Evolutionary conservation across 2,329 filamentous ascomycete genomes (phyloP), one percentile per base, ranked within the genome.

Genomic region (Drechslerella coelobrocha): DNA sequence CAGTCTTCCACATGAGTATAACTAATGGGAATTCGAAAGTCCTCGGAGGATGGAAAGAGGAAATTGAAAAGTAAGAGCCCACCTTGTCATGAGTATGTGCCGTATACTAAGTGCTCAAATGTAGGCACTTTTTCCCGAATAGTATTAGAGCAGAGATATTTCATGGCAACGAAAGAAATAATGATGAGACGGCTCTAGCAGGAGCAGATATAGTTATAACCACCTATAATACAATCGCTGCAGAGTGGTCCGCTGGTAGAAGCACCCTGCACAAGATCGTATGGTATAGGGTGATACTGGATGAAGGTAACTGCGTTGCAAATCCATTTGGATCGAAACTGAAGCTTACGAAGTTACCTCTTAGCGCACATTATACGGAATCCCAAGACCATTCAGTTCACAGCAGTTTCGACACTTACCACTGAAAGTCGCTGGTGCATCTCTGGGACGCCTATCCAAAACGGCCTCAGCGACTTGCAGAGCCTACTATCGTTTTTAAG

Each of bases 391-490:
- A 78, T 77, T 0, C 79, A 83, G 9, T 78, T 82, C 65, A 78
- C 77, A 0, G 79, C 82, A 0, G 81, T 82, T 4, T 73, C 75
- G 21, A 77, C 79, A 0, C 76, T 86, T 0, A 57, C 74, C 1
- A 80, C 83, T 0, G 76, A 78, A 1, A 81, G 79, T 0, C 78
- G 84, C 6, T 85, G 84, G 83, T 84, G 82, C 68, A 77, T 84
- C 0, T 82, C 82, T 0, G 83, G 83, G 0, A 85, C 83, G 0
- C 83, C 83, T 0, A 82, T 85, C 26, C 83, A 85, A 61, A 85
- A 85, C 72, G 77, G 77, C 1, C 77, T 85, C 0, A 80, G 81
- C 3, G 83, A 85, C 52, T 78, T 85, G 2, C 83, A 81, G 0
- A 78, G 82, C 0, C 77, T 85, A 0, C 79, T 84, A 37, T 77